These are phyloP conservation scores for Paxillus rubicundulus DNA, from an alignment of 768 basidiomycete genomes.

Conservation along the genomic window DNA sequence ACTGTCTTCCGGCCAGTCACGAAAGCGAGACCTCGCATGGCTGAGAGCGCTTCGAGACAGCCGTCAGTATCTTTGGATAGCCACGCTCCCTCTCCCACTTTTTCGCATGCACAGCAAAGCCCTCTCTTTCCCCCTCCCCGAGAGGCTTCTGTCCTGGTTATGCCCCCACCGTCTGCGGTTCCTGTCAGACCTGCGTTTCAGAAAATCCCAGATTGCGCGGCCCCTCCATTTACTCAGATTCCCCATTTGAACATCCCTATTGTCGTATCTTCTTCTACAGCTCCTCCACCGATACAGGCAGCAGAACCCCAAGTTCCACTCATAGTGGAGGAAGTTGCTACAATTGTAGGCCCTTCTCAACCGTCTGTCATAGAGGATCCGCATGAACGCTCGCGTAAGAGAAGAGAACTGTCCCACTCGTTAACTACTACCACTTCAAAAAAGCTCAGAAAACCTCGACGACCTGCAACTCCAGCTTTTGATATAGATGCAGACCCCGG, in stretches of 20 bases:
- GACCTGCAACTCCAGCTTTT: conserved; percentile 52
- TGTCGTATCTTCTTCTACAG: conserved; percentile 17
- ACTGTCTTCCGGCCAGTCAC: conserved; percentile 67
- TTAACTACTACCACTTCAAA: conserved; percentile 21
- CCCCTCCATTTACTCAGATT: conserved; percentile 2
- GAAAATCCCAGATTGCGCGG: background rate
- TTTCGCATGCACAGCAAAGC: conserved; percentile 4
- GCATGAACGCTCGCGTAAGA: conserved; percentile 13
- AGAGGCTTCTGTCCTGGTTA: background rate
- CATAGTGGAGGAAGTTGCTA: background rate
- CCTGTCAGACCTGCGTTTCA: conserved; percentile 11
- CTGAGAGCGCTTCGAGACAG: conserved; percentile 20
- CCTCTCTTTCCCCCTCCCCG: background rate
- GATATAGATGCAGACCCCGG: conserved; percentile 64
- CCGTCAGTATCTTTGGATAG: conserved; percentile 15
- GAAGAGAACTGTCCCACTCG: conserved; percentile 18
- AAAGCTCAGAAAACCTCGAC: conserved; percentile 38
- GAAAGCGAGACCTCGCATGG: conserved; percentile 49
- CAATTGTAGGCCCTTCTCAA: conserved; percentile 10
- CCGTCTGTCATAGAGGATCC: conserved; percentile 12
- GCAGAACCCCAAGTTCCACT: background rate
- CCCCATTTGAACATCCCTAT: conserved; percentile 16
- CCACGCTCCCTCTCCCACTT: background rate
- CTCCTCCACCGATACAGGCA: conserved; percentile 2
- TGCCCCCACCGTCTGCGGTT: conserved; percentile 3